A percentile compares a stretch with the other conserved stretches of the same genome.
These are phyloP conservation scores for Populus ilicifolia DNA, from an alignment of 345 rosid genomes.

Conservation along the genomic window DNA sequence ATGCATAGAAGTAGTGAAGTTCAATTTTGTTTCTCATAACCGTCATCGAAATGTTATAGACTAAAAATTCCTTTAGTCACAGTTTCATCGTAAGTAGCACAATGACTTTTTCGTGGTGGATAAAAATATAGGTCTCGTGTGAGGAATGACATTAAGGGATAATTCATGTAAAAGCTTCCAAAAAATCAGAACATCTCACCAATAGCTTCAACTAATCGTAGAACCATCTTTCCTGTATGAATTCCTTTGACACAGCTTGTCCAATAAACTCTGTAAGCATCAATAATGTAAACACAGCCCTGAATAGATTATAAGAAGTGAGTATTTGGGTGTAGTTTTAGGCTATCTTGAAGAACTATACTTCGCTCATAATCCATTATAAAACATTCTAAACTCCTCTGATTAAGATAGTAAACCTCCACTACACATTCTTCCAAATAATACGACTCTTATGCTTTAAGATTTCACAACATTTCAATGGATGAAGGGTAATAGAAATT, in stretches of 20 bases:
- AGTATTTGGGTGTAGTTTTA: not conserved
- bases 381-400: not conserved
- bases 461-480: not conserved
- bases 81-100: too few species aligned
- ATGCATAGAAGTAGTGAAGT: too few species aligned
- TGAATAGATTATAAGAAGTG: constrained; percentile 17
- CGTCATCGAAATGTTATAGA: not conserved
- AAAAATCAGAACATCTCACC: constrained; percentile 36
- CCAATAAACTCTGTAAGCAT: constrained; percentile 87
- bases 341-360: not conserved
- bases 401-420: not conserved
- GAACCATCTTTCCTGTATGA: constrained; percentile 87
- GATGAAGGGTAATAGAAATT: constrained; percentile 15
- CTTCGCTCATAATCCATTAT: not conserved
- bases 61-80: not conserved
- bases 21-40: too few species aligned
- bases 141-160: not conserved
- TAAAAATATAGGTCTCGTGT: not conserved
- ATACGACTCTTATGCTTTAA: not conserved
- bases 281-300: constrained; percentile 75
- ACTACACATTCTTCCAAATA: not conserved
- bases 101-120: too few species aligned
- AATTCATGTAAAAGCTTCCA: not conserved
- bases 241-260: constrained; percentile 68
- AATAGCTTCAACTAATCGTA: constrained; percentile 83